Base-by-base conservation (phyloP, 2,329 filamentous ascomycete species). In the Fusarium albosuccineum region DNA sequence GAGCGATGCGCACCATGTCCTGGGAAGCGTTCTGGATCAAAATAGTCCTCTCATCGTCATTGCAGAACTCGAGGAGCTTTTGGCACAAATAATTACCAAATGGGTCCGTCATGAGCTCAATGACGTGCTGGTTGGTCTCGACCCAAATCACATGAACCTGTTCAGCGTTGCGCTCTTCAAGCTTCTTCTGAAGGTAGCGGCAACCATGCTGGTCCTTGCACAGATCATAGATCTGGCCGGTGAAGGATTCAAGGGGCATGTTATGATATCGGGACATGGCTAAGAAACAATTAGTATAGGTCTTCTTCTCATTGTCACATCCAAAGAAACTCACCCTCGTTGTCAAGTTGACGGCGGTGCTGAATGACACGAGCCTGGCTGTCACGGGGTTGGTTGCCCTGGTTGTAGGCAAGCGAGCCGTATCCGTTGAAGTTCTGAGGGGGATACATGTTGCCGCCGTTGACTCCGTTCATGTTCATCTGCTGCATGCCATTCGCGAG, bases 51-150 rank as follows among this genome's bases (percentile, higher is more conserved):
- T 99, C 95, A 53, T 97, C 93, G 75, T 98, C 92, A 77, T 93
- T 97, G 82, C 93, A 95, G 79, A 91, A 97, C 82, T 99, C 96
- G 33, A 99, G 87, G 66, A 99, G 85, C 86, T 98, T 99, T 85
- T 99, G 96, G 85, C 95, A 98, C 70, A 99, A 89, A 80, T 99
- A 99, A 84, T 99, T 99, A 78, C 96, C 96, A 79, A 99, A 99
- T 9, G 96, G 95, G 80, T 99, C 95, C 63, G 94, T 97, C 96
- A 99, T 99, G 69, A 99, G 86, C 83, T 99, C 96, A 67, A 97
- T 91, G 72, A 99, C 94, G 78, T 98, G 94, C 75, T 92, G 87
- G 76, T 95, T 93, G 54, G 94, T 97, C 83, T 99, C 96, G 30
- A 91, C 85, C 85, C 97, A 99, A 78, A 99, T 98, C 84, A 94